phyloP scores from a whole-genome alignment of 345 rosid genomes.

The Physaria fendleri region DNA sequence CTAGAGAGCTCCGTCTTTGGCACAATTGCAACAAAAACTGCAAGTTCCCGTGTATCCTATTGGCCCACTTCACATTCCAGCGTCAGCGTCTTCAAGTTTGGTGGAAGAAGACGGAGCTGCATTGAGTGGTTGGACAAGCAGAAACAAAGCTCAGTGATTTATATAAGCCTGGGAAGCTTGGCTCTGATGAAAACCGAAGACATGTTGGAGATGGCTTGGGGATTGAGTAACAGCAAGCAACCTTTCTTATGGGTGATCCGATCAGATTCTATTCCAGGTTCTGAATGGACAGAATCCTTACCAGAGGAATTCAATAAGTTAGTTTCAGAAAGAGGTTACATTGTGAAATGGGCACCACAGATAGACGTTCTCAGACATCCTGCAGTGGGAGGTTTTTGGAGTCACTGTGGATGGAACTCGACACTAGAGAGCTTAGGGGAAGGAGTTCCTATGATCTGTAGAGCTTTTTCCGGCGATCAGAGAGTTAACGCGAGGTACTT shows the following conservation, averaged over 20 bases:
- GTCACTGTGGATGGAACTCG: constrained; percentile 52
- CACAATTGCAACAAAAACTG: constrained; percentile 15
- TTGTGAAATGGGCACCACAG: constrained; percentile 52
- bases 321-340: constrained; percentile 31
- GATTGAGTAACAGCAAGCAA: constrained; percentile 34
- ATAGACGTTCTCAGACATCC: constrained; percentile 38
- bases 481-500: constrained; percentile 35
- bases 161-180: constrained; percentile 62
- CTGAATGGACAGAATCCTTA: constrained; percentile 28
- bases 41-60: constrained; percentile 28
- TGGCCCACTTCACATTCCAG: constrained; percentile 27
- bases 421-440: constrained; percentile 41
- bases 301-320: constrained; percentile 24
- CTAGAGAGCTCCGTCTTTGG: constrained; percentile 26
- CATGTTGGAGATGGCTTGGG: constrained; percentile 35
- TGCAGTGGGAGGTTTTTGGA: constrained; percentile 47
- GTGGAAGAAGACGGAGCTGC: constrained; percentile 40
- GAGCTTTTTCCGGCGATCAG: constrained; percentile 37
- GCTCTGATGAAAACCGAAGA: constrained; percentile 20
- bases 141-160: constrained; percentile 38
- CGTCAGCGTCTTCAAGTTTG: constrained; percentile 30
- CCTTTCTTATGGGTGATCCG: constrained; percentile 47
- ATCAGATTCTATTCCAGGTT: constrained; percentile 15
- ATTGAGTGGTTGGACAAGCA: constrained; percentile 44
- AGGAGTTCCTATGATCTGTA: constrained; percentile 47